Conservation (phyloP, 352 stramenopile genomes). For the Phytopythium helicoides region DNA sequence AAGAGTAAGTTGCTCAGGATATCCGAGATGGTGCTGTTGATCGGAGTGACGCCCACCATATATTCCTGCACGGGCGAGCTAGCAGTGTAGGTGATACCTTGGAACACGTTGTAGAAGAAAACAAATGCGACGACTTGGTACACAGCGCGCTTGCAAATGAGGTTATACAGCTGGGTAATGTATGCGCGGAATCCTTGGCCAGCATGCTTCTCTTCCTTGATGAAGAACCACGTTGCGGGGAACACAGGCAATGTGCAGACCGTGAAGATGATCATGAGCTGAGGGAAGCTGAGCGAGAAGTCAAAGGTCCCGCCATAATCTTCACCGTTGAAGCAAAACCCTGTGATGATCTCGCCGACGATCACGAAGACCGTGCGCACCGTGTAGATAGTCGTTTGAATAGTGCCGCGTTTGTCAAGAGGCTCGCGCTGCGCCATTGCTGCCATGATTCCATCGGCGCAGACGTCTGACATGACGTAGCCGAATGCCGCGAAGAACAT, state of each 20-base stretch:
- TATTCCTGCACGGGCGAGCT: slow-evolving; percentile 11
- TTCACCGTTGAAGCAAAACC: slow-evolving; percentile 45
- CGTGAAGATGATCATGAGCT: slow-evolving; percentile 20
- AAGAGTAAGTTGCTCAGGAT: slow-evolving; percentile 14
- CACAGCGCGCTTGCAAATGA: slow-evolving; percentile 19
- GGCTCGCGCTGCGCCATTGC: slow-evolving; percentile 21
- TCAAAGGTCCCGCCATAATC: slow-evolving; percentile 51
- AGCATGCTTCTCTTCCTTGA: slow-evolving; percentile 20
- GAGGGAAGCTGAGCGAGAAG: slow-evolving; percentile 20
- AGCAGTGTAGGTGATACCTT: slow-evolving; percentile 8
- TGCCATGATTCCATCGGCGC: slow-evolving; percentile 52
- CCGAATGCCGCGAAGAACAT: slow-evolving; percentile 64
- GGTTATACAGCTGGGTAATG: slow-evolving; percentile 18
- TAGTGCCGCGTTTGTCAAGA: slow-evolving; percentile 7
- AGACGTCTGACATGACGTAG: slow-evolving; percentile 68
- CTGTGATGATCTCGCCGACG: slow-evolving; percentile 23
- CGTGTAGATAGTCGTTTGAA: slow-evolving; percentile 20
- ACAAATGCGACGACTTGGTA: slow-evolving; percentile 23
- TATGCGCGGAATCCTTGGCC: slow-evolving; percentile 16
- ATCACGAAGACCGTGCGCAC: slow-evolving; percentile 21
- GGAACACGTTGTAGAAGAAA: slow-evolving; percentile 13
- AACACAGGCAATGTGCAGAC: slow-evolving; percentile 16
- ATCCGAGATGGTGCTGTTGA: slow-evolving; percentile 15
- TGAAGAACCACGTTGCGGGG: slow-evolving; percentile 17
- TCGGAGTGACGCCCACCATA: slow-evolving; percentile 13